Conservation (phyloP, 345 rosid species). For the Stellera chamaejasme region DNA sequence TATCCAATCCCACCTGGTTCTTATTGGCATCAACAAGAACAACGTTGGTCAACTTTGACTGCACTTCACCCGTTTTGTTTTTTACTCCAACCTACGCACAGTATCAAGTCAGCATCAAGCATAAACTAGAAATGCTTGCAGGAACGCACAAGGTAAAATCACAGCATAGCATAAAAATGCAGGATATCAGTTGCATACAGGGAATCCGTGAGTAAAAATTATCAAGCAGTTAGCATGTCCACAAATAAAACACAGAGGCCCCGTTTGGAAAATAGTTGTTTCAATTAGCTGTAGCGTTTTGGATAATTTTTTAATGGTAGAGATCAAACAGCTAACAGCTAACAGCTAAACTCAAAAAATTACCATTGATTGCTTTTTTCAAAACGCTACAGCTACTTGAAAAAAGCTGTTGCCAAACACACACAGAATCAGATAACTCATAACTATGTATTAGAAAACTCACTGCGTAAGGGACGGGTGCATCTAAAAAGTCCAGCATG, state of each 20-base stretch:
- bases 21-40: constrained; percentile 16
- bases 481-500: constrained; percentile 95
- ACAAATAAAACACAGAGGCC: background rate
- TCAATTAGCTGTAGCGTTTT: no score
- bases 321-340: no score
- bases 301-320: no score
- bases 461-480: constrained; percentile 92
- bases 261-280: no score
- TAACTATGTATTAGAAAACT: constrained; percentile 20
- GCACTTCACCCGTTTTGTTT: constrained; percentile 55
- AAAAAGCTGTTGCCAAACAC: no score
- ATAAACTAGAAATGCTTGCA: background rate
- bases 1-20: background rate
- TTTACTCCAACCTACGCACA: constrained; percentile 75
- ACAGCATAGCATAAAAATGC: no score
- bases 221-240: background rate
- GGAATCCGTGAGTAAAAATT: no score
- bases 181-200: no score
- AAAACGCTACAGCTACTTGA: no score
- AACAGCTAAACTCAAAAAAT: no score
- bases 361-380: no score
- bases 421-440: background rate
- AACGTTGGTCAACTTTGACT: constrained; percentile 29
- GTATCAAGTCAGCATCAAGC: constrained; percentile 10
- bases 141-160: no score